phyloP scores from a whole-genome alignment of 345 rosid genomes.

The Brassica carinata region DNA sequence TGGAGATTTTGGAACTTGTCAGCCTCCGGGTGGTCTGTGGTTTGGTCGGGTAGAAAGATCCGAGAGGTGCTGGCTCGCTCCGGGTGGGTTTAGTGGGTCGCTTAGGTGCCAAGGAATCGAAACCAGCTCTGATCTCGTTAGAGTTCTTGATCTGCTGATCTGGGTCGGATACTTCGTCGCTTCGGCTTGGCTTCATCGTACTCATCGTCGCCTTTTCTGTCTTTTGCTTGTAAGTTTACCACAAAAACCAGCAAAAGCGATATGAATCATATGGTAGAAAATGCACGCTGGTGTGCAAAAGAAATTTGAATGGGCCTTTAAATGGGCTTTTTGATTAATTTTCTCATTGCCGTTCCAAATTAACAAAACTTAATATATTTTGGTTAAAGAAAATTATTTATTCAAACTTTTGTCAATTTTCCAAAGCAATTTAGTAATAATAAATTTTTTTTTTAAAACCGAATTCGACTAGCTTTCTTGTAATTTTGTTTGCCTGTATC shows the following conservation, averaged over 20 bases:
- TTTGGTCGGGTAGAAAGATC: slow-evolving; percentile 21
- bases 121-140: slow-evolving; percentile 57
- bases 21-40: slow-evolving; percentile 54
- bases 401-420: not conserved
- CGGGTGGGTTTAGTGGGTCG: slow-evolving; percentile 75
- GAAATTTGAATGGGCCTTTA: slow-evolving; percentile 1
- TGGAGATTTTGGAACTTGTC: slow-evolving; percentile 60
- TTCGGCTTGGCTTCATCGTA: slow-evolving; percentile 71
- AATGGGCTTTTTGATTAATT: slow-evolving; percentile 11
- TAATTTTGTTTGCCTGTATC: too few species aligned
- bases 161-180: slow-evolving; percentile 67
- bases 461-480: too few species aligned
- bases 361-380: not conserved
- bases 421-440: not conserved
- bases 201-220: slow-evolving; percentile 26
- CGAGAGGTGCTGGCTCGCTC: slow-evolving; percentile 55
- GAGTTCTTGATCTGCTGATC: slow-evolving; percentile 53
- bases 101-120: slow-evolving; percentile 68
- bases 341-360: not conserved
- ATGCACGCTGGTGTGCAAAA: not conserved
- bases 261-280: not conserved
- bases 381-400: not conserved
- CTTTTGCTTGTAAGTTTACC: slow-evolving; percentile 3
- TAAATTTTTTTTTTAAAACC: not conserved
- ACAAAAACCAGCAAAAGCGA: not conserved